These are phyloP conservation scores for Penicillium sp. DNA, from an alignment of 2,329 filamentous ascomycete species.

Conservation along the genomic window DNA sequence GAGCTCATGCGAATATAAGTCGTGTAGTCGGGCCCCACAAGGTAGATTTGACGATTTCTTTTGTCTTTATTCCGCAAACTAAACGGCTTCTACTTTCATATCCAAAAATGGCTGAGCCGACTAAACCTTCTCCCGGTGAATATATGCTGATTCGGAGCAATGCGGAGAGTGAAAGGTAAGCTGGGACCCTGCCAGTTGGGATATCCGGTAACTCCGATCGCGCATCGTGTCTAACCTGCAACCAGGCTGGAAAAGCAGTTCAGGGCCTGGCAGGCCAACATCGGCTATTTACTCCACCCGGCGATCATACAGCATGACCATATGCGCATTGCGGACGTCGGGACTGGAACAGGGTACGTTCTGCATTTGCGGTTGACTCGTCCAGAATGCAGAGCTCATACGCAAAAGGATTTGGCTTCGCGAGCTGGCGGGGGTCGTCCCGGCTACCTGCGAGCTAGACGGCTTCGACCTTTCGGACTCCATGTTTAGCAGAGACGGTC, in stretches of 20 bases:
- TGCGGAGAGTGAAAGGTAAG: not conserved
- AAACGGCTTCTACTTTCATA: not conserved
- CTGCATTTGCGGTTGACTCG: not conserved
- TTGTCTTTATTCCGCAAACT: too few relatives aligned
- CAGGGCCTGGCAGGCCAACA: constrained; percentile 2
- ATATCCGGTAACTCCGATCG: too few relatives aligned
- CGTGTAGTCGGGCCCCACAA: too few relatives aligned
- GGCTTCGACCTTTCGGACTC: not conserved
- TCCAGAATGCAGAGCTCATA: not conserved
- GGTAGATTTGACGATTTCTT: too few relatives aligned
- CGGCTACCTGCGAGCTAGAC: not conserved
- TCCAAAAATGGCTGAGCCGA: not conserved
- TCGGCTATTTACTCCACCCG: constrained; percentile 1
- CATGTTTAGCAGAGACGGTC: not conserved
- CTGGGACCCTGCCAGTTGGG: too few relatives aligned
- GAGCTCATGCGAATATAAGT: too few relatives aligned
- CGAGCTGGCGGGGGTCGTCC: not conserved
- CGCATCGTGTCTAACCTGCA: not conserved
- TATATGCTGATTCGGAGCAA: constrained; percentile 4
- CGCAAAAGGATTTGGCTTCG: not conserved
- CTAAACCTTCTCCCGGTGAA: not conserved
- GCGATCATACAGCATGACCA: not conserved
- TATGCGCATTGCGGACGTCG: not conserved
- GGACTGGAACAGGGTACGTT: constrained; percentile 3
- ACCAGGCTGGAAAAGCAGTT: not conserved